Evolutionary conservation across 2,329 filamentous ascomycete genomes (phyloP).

Genomic region (Fusarium ambrosium): DNA sequence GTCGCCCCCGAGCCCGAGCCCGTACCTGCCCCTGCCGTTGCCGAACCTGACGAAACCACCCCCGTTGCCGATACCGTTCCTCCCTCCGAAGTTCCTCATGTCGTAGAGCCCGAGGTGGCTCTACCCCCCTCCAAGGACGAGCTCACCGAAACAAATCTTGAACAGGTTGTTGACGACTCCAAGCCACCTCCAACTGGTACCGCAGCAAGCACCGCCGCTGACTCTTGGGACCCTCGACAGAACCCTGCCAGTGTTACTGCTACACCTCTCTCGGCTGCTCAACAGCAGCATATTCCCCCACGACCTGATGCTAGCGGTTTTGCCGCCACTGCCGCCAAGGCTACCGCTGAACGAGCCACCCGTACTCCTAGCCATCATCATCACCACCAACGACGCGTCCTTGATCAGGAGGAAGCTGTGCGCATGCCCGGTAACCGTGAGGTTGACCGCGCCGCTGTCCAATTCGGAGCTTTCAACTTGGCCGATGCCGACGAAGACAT

Average conservation of each 20-base stretch:
- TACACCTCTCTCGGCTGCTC: conserved; percentile 75
- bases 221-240: conserved; percentile 82
- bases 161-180: conserved; percentile 88
- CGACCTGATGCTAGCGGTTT: conserved; percentile 74
- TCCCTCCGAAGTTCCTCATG: conserved; percentile 37
- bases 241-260: conserved; percentile 70
- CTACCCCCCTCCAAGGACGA: conserved; percentile 82
- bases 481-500: conserved; percentile 89
- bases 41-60: conserved; percentile 43
- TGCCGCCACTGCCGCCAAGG: conserved; percentile 86
- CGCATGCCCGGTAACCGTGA: conserved; percentile 98
- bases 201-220: conserved; percentile 88
- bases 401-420: conserved; percentile 97
- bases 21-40: conserved; percentile 46
- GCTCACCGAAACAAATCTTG: conserved; percentile 91
- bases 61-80: conserved; percentile 51
- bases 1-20: conserved; percentile 50
- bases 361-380: conserved; percentile 78
- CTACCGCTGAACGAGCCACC: conserved; percentile 71
- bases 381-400: conserved; percentile 78
- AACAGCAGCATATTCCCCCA: conserved; percentile 71
- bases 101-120: conserved; percentile 56
- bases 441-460: conserved; percentile 91
- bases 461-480: conserved; percentile 95
- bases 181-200: conserved; percentile 83